A percentile compares a stretch with the other conserved stretches of the same genome.
These are phyloP conservation scores for Vigna hirtella DNA, from an alignment of 306 rosid genomes.

Conservation along the genomic window DNA sequence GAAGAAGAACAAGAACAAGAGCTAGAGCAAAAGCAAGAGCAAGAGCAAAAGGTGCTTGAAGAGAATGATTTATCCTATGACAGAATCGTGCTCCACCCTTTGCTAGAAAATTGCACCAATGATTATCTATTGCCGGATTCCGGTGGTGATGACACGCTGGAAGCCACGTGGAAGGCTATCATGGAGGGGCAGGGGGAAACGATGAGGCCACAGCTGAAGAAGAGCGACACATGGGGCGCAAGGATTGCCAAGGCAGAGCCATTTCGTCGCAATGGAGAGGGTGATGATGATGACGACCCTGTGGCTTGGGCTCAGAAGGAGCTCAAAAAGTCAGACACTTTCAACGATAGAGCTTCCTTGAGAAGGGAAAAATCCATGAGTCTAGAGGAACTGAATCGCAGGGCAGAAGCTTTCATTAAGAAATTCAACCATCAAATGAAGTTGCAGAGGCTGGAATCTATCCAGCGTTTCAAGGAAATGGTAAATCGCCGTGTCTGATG, in stretches of 20 bases:
- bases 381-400: constrained; percentile 66
- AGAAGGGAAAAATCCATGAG: constrained; percentile 74
- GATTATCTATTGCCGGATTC: constrained; percentile 42
- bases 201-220: constrained; percentile 48
- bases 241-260: constrained; percentile 54
- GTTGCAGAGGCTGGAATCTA: constrained; percentile 83
- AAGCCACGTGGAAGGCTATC: constrained; percentile 55
- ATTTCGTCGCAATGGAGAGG: constrained; percentile 27
- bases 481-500: constrained; percentile 51
- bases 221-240: constrained; percentile 58
- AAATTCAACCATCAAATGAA: constrained; percentile 66
- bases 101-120: constrained; percentile 38
- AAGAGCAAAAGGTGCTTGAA: constrained; percentile 21
- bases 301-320: constrained; percentile 69
- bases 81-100: constrained; percentile 37
- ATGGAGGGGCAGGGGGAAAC: constrained; percentile 52
- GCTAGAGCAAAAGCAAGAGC: constrained; percentile 12
- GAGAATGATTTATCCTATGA: constrained; percentile 35
- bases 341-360: constrained; percentile 62
- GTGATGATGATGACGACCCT: constrained; percentile 57
- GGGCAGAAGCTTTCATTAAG: constrained; percentile 75
- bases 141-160: constrained; percentile 50
- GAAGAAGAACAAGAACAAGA: constrained; percentile 23
- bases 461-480: constrained; percentile 65
- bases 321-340: constrained; percentile 72